Percentiles rank a stretch among this genome's conserved stretches.
phyloP scores from a whole-genome alignment of 306 rosid genomes.

The Bauhinia variegata region DNA sequence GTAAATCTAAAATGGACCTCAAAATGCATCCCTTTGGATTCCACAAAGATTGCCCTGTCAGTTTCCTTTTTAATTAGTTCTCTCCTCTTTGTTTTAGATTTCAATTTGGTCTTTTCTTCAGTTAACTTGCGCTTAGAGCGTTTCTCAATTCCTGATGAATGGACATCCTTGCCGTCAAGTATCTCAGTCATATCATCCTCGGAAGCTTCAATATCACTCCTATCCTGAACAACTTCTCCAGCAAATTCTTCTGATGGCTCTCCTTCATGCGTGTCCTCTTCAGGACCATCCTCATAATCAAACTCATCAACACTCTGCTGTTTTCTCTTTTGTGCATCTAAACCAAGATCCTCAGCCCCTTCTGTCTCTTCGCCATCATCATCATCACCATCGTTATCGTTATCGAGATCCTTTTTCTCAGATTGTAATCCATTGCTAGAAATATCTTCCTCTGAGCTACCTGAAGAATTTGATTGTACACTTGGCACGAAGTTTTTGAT shows the following conservation, averaged over 20 bases:
- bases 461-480: constrained; percentile 37
- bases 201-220: constrained; percentile 44
- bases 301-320: constrained; percentile 76
- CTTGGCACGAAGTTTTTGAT: constrained; percentile 49
- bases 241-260: constrained; percentile 50
- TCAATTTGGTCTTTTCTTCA: constrained; percentile 35
- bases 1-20: constrained; percentile 71
- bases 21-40: constrained; percentile 62
- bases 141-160: constrained; percentile 32
- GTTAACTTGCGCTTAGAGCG: constrained; percentile 28
- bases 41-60: constrained; percentile 61
- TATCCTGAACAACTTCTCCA: constrained; percentile 49
- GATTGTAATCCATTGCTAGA: constrained; percentile 38
- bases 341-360: constrained; percentile 75
- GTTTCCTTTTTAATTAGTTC: constrained; percentile 36
- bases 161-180: constrained; percentile 32
- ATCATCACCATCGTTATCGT: constrained; percentile 38
- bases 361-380: constrained; percentile 51
- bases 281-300: constrained; percentile 84
- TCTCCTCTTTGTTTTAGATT: constrained; percentile 34
- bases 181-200: constrained; percentile 41
- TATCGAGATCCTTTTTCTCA: constrained; percentile 36
- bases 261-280: constrained; percentile 53
- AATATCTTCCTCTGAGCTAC: constrained; percentile 51
- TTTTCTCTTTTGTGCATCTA: constrained; percentile 71